Evolutionary conservation across 805 yeast species (phyloP).

Genomic region (Candida methanosorbosa): DNA sequence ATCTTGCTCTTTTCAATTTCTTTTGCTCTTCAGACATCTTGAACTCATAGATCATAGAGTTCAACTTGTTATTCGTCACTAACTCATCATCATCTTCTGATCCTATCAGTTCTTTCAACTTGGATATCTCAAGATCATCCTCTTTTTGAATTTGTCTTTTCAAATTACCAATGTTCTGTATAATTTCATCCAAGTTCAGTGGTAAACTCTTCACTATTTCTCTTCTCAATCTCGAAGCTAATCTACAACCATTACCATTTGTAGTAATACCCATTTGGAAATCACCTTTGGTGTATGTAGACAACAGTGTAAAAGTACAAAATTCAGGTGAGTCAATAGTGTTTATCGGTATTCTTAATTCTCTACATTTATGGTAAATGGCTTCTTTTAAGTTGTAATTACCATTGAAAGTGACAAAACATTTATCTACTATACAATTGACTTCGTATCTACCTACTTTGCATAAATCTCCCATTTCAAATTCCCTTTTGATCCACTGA

Average conservation of each 20-base stretch:
- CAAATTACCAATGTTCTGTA: constrained; percentile 60
- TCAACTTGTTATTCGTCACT: constrained; percentile 48
- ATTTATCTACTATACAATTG: constrained; percentile 61
- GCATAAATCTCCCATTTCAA: constrained; percentile 36
- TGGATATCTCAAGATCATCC: constrained; percentile 29
- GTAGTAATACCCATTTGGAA: constrained; percentile 82
- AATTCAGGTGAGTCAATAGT: constrained; percentile 63
- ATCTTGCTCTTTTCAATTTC: constrained; percentile 58
- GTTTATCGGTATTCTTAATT: constrained; percentile 73
- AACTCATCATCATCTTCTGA: constrained; percentile 62
- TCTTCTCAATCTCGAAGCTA: constrained; percentile 73
- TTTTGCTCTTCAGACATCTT: constrained; percentile 42
- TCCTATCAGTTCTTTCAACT: constrained; percentile 35
- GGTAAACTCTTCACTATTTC: constrained; percentile 65
- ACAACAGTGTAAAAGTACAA: constrained; percentile 69
- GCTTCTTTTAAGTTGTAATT: constrained; percentile 22
- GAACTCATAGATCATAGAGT: constrained; percentile 53
- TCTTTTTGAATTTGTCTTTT: constrained; percentile 46
- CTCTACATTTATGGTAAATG: constrained; percentile 44
- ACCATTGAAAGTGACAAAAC: constrained; percentile 46
- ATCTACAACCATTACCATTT: constrained; percentile 80
- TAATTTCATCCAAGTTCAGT: constrained; percentile 55
- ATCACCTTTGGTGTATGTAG: constrained; percentile 62
- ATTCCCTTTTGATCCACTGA: constrained; percentile 19
- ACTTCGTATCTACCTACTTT: constrained; percentile 56